Percentiles rank a stretch among this genome's conserved stretches.
Conservation (phyloP, 352 stramenopile species). For the Pythium scleroteichum region DNA sequence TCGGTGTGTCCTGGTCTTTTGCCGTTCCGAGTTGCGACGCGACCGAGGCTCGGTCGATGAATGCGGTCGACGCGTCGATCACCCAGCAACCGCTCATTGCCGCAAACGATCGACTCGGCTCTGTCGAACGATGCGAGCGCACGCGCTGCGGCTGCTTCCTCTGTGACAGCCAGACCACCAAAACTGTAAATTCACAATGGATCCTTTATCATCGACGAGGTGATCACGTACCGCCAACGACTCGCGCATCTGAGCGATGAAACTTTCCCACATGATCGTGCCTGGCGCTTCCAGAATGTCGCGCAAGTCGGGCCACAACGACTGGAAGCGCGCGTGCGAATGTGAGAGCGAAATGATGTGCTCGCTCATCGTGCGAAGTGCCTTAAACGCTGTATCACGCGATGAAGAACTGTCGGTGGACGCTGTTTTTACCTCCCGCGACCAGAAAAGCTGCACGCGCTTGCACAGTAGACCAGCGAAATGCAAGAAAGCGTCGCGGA, state of each 20-base stretch:
- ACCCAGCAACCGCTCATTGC: constrained; percentile 28
- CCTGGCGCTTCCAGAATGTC: constrained; percentile 17
- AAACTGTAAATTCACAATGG: not conserved
- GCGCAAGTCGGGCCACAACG: constrained; percentile 16
- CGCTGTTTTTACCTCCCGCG: constrained; percentile 6
- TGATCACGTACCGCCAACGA: constrained; percentile 16
- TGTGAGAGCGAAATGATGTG: constrained; percentile 13
- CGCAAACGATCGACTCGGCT: not conserved
- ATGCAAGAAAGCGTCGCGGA: constrained; percentile 18
- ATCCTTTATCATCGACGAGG: not conserved
- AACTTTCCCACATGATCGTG: constrained; percentile 19
- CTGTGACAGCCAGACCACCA: not conserved
- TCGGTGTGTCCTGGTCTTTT: constrained; percentile 16
- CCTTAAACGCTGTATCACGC: constrained; percentile 11
- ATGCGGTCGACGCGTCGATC: constrained; percentile 11
- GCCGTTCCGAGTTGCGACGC: not conserved
- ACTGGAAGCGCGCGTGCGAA: constrained; percentile 5
- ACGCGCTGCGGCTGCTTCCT: not conserved
- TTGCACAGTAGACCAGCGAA: constrained; percentile 15
- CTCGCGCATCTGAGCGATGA: constrained; percentile 23
- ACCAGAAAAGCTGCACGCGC: constrained; percentile 15
- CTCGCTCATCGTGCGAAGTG: constrained; percentile 20
- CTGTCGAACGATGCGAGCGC: not conserved
- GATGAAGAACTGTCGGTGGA: not conserved
- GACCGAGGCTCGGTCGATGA: not conserved